These are phyloP conservation scores for Eucalyptus erythrocorys DNA, from an alignment of 345 rosid genomes.

Conservation along the genomic window DNA sequence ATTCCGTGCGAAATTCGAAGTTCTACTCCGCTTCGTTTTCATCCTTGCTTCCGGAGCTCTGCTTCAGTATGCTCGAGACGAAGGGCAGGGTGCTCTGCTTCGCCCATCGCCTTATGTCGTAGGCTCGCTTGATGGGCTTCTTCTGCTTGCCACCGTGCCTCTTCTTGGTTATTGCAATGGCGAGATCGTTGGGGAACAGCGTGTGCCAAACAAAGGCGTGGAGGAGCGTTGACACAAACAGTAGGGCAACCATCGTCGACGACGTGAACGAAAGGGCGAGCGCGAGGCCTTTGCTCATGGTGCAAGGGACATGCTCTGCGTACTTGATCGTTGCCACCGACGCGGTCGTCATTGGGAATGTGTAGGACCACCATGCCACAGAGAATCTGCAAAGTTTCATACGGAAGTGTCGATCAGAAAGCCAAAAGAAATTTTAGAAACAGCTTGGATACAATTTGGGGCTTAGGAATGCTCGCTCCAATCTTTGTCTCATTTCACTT, in stretches of 20 bases:
- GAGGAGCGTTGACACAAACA: slow-evolving; percentile 62
- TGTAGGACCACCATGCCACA: slow-evolving; percentile 97
- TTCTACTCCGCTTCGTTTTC: neutral
- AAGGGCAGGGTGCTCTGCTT: slow-evolving; percentile 26
- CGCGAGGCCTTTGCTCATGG: slow-evolving; percentile 50
- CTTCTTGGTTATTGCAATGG: slow-evolving; percentile 74
- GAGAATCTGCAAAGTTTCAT: slow-evolving; percentile 44
- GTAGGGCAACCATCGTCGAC: slow-evolving; percentile 61
- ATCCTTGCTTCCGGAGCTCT: neutral
- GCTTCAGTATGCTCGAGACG: neutral
- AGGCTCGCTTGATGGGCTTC: slow-evolving; percentile 52
- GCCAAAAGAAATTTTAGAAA: neutral
- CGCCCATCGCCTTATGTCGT: slow-evolving; percentile 62
- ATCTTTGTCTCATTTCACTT: neutral
- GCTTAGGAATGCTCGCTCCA: neutral
- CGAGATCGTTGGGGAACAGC: slow-evolving; percentile 80
- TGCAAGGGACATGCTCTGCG: slow-evolving; percentile 68
- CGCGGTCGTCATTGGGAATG: slow-evolving; percentile 90
- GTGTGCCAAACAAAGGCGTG: slow-evolving; percentile 71
- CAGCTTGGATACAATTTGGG: neutral
- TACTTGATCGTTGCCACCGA: slow-evolving; percentile 86
- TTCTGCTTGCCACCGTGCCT: slow-evolving; percentile 34
- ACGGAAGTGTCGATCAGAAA: neutral
- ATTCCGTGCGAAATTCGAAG: neutral
- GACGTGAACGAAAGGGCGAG: slow-evolving; percentile 65